A percentile compares a stretch with the other conserved stretches of the same genome.
Evolutionary conservation across 768 basidiomycete species (phyloP).

Genomic region (Chalciporus chontae): DNA sequence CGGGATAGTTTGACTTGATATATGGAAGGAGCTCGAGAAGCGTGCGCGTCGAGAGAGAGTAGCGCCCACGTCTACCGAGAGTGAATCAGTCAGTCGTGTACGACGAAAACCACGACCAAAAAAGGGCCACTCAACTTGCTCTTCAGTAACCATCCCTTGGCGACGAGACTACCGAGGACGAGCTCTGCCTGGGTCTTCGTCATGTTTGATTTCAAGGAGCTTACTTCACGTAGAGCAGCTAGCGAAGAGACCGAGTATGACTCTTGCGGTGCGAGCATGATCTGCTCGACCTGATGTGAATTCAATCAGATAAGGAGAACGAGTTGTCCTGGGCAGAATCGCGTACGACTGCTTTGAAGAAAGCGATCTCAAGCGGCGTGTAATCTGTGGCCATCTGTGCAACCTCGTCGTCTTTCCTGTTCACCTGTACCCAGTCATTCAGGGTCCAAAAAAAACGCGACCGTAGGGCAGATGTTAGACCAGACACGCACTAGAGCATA

Average conservation of each 20-base stretch:
- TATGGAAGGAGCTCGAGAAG: constrained; percentile 72
- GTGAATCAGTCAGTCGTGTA: neutral
- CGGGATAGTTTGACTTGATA: constrained; percentile 67
- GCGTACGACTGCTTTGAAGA: constrained; percentile 79
- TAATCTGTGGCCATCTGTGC: constrained; percentile 87
- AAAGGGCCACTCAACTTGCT: constrained; percentile 56
- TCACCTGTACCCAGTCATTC: constrained; percentile 49
- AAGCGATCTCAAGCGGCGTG: constrained; percentile 70
- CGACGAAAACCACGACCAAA: neutral
- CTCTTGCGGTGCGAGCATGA: constrained; percentile 75
- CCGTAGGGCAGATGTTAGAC: neutral
- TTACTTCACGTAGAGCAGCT: constrained; percentile 70
- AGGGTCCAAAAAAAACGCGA: neutral
- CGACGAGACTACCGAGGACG: constrained; percentile 75
- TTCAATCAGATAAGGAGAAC: neutral
- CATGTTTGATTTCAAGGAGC: constrained; percentile 56
- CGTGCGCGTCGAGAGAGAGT: constrained; percentile 72
- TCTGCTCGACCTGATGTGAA: constrained; percentile 68
- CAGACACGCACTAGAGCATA: constrained; percentile 60
- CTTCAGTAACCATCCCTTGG: constrained; percentile 74
- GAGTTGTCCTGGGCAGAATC: neutral
- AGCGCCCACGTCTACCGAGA: constrained; percentile 54
- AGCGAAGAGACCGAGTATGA: constrained; percentile 75
- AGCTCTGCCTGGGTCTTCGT: constrained; percentile 72
- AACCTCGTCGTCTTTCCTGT: constrained; percentile 74